A percentile compares a stretch with the other conserved stretches of the same genome.
Evolutionary conservation across 2,329 filamentous ascomycete species (phyloP).

Genomic region (Verticillium klebahnii): DNA sequence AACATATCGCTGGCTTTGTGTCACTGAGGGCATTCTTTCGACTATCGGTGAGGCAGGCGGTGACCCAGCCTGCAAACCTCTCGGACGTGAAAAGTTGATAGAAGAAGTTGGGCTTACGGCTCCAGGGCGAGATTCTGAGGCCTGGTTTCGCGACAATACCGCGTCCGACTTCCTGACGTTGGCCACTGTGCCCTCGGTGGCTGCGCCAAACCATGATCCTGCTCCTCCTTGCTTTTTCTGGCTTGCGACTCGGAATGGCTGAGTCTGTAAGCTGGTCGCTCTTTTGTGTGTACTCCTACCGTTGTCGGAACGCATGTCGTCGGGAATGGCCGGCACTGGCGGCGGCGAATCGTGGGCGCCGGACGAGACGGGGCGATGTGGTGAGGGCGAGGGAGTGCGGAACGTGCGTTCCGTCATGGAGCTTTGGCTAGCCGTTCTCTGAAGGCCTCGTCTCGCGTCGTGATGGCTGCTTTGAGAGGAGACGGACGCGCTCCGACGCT

Average conservation of each 20-base stretch:
- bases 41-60: conserved; percentile 26
- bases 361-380: conserved; percentile 26
- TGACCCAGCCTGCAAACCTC: conserved; percentile 34
- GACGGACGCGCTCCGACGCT: conserved; percentile 65
- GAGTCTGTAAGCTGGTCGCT: conserved; percentile 38
- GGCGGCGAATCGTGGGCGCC: conserved; percentile 55
- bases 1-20: conserved; percentile 13
- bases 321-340: conserved; percentile 71
- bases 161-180: conserved; percentile 42
- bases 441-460: conserved; percentile 42
- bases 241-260: conserved; percentile 49
- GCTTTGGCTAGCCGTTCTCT: conserved; percentile 63
- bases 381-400: conserved; percentile 64
- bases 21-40: conserved; percentile 12
- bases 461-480: conserved; percentile 59
- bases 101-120: conserved; percentile 44
- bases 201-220: conserved; percentile 45
- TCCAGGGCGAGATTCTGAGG: conserved; percentile 30
- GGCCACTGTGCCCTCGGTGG: conserved; percentile 35
- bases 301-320: conserved; percentile 28
- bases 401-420: conserved; percentile 92
- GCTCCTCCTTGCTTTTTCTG: conserved; percentile 40
- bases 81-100: conserved; percentile 57
- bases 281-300: conserved; percentile 23
- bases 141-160: conserved; percentile 26